Evolutionary conservation across 2,329 filamentous ascomycete species (phyloP).

Genomic region (Fusarium cicatricum): DNA sequence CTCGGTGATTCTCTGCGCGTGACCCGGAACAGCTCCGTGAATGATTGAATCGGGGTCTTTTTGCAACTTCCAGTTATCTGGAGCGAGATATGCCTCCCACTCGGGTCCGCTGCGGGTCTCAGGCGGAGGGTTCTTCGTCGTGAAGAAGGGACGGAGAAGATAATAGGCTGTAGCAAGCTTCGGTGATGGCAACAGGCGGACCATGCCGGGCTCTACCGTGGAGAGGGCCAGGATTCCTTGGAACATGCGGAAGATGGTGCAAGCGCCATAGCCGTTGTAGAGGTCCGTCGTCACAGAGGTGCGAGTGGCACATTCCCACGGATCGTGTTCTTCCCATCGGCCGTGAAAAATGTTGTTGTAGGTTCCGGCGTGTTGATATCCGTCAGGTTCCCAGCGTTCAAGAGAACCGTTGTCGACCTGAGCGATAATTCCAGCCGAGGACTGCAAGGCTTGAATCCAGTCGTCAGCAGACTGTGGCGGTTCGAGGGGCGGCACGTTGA

Average conservation of each 20-base stretch:
- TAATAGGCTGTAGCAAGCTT: conserved; percentile 79
- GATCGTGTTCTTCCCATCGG: conserved; percentile 64
- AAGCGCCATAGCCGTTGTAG: conserved; percentile 66
- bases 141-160: conserved; percentile 69
- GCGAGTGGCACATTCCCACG: conserved; percentile 63
- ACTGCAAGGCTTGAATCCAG: conserved; percentile 52
- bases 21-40: conserved; percentile 65
- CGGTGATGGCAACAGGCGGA: conserved; percentile 78
- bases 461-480: conserved; percentile 48
- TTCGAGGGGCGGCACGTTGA: conserved; percentile 36
- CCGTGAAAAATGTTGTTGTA: conserved; percentile 64
- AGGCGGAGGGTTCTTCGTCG: conserved; percentile 54
- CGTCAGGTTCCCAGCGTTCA: conserved; percentile 75
- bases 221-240: conserved; percentile 64
- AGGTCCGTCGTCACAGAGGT: conserved; percentile 62
- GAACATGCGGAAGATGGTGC: conserved; percentile 67
- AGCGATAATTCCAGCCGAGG: conserved; percentile 63
- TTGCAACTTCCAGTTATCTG: conserved; percentile 56
- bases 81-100: conserved; percentile 62
- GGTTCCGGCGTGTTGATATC: conserved; percentile 67
- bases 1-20: conserved; percentile 65
- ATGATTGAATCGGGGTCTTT: conserved; percentile 62
- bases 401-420: conserved; percentile 76
- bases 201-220: conserved; percentile 69
- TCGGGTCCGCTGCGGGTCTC: conserved; percentile 49